Percentiles rank a stretch among this genome's conserved stretches.
Conservation (phyloP, 2,329 filamentous ascomycete genomes). For the Trichophyton benhamiae region DNA sequence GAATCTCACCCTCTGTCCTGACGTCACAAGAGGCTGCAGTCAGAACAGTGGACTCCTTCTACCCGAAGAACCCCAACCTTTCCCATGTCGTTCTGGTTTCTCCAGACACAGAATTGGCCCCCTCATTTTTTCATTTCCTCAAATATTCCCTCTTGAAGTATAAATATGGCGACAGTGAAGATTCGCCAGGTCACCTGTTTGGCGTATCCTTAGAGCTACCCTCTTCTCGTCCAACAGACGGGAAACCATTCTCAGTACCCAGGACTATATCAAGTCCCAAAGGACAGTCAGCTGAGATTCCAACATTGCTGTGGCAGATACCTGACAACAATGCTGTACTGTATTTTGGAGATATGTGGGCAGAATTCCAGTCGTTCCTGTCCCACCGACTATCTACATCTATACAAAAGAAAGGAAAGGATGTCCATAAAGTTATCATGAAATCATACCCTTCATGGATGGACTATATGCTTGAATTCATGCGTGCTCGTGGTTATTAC, state of each 20-base stretch:
- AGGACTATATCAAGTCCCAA: conserved; percentile 4
- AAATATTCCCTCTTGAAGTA: conserved; percentile 69
- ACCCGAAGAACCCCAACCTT: conserved; percentile 51
- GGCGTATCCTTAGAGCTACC: conserved; percentile 74
- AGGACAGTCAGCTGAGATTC: conserved; percentile 22
- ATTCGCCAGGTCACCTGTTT: conserved; percentile 46
- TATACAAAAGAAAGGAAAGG: conserved; percentile 9
- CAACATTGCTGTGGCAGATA: conserved; percentile 71
- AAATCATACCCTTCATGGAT: conserved; percentile 63
- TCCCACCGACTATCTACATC: conserved; percentile 43
- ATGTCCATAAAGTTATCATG: conserved; percentile 45
- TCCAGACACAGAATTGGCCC: conserved; percentile 65
- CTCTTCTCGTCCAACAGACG: conserved; percentile 39
- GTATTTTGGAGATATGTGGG: conserved; percentile 76
- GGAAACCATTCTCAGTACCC: conserved; percentile 42
- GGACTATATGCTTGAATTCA: conserved; percentile 65
- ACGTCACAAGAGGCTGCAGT: conserved; percentile 59
- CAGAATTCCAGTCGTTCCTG: conserved; percentile 70
- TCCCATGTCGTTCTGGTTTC: conserved; percentile 78
- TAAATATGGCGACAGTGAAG: conserved; percentile 49
- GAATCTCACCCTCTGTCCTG: conserved; percentile 50
- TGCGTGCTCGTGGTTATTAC: conserved; percentile 62
- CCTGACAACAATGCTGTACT: conserved; percentile 73
- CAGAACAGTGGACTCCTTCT: conserved; percentile 77
- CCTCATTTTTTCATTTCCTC: conserved; percentile 74